A percentile compares a stretch with the other conserved stretches of the same genome.
phyloP scores from a whole-genome alignment of 2,329 filamentous ascomycete genomes.

The Trichoderma koningii region DNA sequence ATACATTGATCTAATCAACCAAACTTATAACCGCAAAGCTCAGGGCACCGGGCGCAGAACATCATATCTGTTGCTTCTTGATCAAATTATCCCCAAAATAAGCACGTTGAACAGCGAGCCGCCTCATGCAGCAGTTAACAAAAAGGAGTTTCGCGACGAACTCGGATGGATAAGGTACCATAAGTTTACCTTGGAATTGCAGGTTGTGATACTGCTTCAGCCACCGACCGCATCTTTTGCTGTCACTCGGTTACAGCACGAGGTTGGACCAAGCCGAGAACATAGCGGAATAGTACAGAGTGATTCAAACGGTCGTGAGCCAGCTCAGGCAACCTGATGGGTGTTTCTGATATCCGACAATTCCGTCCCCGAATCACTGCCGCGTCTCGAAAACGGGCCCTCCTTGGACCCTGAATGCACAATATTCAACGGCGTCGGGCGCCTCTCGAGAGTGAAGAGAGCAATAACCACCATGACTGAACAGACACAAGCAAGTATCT shows the following conservation, averaged over 20 bases:
- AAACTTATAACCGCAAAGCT: background rate
- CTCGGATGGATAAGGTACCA: background rate
- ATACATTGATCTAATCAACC: constrained; percentile 8
- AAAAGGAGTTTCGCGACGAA: background rate
- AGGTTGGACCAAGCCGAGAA: background rate
- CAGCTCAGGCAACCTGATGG: constrained; percentile 30
- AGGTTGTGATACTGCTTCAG: background rate
- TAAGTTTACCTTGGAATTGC: constrained; percentile 5
- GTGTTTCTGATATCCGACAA: constrained; percentile 38
- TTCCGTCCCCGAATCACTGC: constrained; percentile 45
- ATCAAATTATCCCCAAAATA: constrained; percentile 12
- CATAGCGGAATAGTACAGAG: background rate
- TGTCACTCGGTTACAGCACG: no score
- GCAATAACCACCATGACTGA: constrained; percentile 48
- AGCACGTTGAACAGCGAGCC: background rate
- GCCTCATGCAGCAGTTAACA: background rate
- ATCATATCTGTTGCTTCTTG: background rate
- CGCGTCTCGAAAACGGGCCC: constrained; percentile 36
- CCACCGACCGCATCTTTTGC: background rate
- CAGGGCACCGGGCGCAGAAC: background rate
- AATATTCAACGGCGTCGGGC: constrained; percentile 42
- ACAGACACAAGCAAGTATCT: constrained; percentile 49
- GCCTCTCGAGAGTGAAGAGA: constrained; percentile 48
- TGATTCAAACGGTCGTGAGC: background rate
- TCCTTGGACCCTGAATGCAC: constrained; percentile 38